Conservation (phyloP, 345 rosid species). For the Clarkia xantiana region DNA sequence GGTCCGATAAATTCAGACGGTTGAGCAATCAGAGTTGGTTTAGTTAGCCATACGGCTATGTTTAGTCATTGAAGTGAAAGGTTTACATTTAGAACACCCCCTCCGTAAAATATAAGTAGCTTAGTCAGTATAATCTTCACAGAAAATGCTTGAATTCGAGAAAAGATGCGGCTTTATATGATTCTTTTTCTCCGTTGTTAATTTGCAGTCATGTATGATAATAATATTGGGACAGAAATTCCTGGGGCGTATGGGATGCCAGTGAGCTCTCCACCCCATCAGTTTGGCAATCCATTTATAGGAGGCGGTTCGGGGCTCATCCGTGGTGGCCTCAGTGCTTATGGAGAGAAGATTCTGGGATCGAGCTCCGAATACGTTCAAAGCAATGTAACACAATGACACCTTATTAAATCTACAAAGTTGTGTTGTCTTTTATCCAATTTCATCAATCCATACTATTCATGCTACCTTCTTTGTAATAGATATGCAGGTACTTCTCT, state of each 20-base stretch:
- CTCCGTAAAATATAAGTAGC: too few species aligned
- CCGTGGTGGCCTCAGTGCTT: slow-evolving; percentile 77
- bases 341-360: slow-evolving; percentile 76
- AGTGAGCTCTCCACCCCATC: slow-evolving; percentile 51
- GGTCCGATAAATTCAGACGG: too few species aligned
- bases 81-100: too few species aligned
- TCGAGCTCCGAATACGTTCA: slow-evolving; percentile 93
- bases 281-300: slow-evolving; percentile 73
- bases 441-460: not conserved
- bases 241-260: slow-evolving; percentile 49
- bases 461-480: slow-evolving; percentile 13
- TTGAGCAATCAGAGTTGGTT: too few species aligned
- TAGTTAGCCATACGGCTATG: too few species aligned
- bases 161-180: not conserved
- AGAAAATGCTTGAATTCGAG: too few species aligned
- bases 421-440: not conserved
- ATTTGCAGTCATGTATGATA: slow-evolving; percentile 49
- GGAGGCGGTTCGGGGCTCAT: slow-evolving; percentile 91
- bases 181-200: not conserved
- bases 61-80: too few species aligned
- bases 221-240: slow-evolving; percentile 49
- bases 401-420: not conserved
- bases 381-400: slow-evolving; percentile 50
- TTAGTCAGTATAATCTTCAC: too few species aligned
- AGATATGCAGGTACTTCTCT: slow-evolving; percentile 80